Evolutionary conservation across 1,284 basidiomycete species (phyloP).

Genomic region (Microbotryomycetes sp.): DNA sequence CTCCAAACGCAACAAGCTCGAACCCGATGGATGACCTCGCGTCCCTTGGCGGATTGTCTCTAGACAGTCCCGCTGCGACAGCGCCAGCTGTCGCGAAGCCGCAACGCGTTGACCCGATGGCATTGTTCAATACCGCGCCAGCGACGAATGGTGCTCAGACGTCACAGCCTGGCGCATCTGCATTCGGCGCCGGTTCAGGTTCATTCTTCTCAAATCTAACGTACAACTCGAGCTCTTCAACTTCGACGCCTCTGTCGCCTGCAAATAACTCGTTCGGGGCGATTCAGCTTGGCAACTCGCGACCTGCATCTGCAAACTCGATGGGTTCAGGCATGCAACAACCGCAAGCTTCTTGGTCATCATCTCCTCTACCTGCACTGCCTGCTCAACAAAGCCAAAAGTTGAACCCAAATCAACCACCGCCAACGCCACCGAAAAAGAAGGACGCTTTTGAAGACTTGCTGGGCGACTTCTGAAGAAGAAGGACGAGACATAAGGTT

Average conservation of each 20-base stretch:
- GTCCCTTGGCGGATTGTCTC: slow-evolving; percentile 15
- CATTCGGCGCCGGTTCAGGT: slow-evolving; percentile 1
- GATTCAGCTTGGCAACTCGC: background rate
- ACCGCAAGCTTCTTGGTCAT: no score
- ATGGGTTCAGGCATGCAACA: no score
- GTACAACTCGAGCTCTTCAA: slow-evolving; percentile 1
- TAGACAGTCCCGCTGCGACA: slow-evolving; percentile 13
- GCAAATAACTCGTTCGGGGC: background rate
- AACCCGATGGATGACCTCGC: slow-evolving; percentile 32
- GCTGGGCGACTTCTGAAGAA: slow-evolving; percentile 11
- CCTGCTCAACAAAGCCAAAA: background rate
- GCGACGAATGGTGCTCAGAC: background rate
- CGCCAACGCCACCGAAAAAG: slow-evolving; percentile 1
- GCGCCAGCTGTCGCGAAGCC: background rate
- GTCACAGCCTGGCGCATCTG: background rate
- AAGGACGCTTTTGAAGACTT: slow-evolving; percentile 30
- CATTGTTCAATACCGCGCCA: slow-evolving; percentile 7
- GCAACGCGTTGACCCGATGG: background rate
- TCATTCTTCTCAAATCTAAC: slow-evolving; percentile 27
- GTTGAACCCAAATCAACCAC: background rate
- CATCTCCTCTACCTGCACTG: background rate
- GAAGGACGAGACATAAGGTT: no score
- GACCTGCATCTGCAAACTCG: background rate
- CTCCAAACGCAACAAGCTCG: background rate
- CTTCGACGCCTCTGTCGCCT: background rate